Conservation (phyloP, 176 grass and related monocot genomes). For the Guadua angustifolia region DNA sequence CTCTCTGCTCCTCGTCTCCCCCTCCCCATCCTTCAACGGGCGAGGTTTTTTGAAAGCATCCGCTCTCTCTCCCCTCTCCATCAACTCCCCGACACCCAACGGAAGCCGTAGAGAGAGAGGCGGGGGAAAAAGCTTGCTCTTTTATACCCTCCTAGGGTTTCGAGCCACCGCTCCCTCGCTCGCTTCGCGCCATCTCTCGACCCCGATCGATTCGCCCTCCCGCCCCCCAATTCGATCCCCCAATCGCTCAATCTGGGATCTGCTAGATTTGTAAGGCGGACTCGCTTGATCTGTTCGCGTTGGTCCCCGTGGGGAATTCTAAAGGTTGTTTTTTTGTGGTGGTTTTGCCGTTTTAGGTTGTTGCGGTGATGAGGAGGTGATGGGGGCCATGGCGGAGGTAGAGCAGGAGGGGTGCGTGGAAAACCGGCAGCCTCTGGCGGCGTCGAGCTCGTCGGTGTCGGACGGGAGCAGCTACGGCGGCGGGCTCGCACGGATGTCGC, state of each 20-base stretch:
- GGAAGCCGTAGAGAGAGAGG: conserved; percentile 31
- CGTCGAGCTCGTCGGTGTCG: conserved; percentile 81
- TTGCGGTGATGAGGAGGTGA: conserved; percentile 41
- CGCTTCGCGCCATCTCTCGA: conserved; percentile 49
- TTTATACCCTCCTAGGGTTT: conserved; percentile 84
- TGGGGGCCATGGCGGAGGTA: conserved; percentile 52
- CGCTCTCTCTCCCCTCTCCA: conserved; percentile 11
- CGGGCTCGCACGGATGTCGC: conserved; percentile 57
- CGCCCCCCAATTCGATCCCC: conserved; percentile 39
- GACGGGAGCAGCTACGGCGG: conserved; percentile 72
- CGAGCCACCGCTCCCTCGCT: conserved; percentile 34
- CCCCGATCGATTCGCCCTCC: conserved; percentile 42
- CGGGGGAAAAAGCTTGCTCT: conserved; percentile 41
- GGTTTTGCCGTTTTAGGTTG: conserved; percentile 42
- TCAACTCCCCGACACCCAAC: not conserved
- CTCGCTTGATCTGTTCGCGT: conserved; percentile 47
- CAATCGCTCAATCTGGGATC: conserved; percentile 55
- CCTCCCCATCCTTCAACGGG: conserved; percentile 72
- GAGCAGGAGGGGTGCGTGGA: conserved; percentile 85
- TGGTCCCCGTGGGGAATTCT: conserved; percentile 38
- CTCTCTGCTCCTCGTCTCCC: not conserved
- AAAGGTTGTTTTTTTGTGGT: conserved; percentile 34
- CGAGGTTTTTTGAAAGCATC: conserved; percentile 66
- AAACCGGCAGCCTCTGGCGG: conserved; percentile 79
- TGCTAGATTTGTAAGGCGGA: conserved; percentile 51